A percentile compares a stretch with the other conserved stretches of the same genome.
Evolutionary conservation across 2,329 filamentous ascomycete species (phyloP).

Genomic region (Colletotrichum gloeosporioides): DNA sequence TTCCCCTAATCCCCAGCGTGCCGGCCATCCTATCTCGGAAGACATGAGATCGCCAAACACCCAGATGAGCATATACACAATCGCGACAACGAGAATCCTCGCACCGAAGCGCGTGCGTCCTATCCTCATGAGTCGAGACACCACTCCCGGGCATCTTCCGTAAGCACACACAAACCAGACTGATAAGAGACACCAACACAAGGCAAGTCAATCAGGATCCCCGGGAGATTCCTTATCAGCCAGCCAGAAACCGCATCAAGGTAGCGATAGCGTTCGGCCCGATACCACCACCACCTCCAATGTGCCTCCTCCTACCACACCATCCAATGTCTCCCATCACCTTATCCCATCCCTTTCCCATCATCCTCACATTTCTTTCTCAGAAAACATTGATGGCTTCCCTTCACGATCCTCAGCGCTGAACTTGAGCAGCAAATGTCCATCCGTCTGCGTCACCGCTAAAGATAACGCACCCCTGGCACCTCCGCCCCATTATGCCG

Average conservation of each 20-base stretch:
- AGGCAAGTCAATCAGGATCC: background rate
- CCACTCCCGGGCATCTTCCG: background rate
- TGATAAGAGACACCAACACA: background rate
- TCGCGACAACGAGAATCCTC: background rate
- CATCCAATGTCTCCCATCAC: background rate
- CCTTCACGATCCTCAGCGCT: background rate
- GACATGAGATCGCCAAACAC: background rate
- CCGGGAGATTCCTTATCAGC: background rate
- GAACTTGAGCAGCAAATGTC: background rate
- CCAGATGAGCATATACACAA: background rate
- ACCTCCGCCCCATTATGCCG: slow-evolving; percentile 1
- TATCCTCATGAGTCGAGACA: background rate
- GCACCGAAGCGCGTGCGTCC: background rate
- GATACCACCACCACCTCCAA: background rate
- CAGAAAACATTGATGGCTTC: background rate
- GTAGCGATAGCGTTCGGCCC: background rate
- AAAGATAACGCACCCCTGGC: background rate
- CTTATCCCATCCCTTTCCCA: background rate
- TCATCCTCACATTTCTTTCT: background rate
- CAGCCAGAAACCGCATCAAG: background rate
- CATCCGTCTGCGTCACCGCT: background rate
- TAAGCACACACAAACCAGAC: background rate
- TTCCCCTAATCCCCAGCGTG: background rate
- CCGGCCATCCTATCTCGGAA: background rate
- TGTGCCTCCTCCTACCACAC: background rate